Evolutionary conservation across 345 rosid genomes (phyloP), one percentile per base, ranked within the genome.

Genomic region (Cochlearia excelsa): DNA sequence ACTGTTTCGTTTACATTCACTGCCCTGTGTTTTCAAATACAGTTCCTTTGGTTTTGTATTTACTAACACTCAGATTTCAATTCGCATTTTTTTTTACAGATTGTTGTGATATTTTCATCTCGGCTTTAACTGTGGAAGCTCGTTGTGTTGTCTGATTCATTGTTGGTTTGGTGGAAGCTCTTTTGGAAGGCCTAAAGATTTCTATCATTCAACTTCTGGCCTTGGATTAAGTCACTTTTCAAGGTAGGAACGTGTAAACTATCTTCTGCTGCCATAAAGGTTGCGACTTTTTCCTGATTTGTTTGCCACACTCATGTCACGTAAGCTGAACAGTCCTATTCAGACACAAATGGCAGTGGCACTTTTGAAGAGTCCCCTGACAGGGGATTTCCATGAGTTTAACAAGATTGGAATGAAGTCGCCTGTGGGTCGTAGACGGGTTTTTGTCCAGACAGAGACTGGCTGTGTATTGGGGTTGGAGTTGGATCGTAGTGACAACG

Each of bases 391-490:
- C 54, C 87, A 86, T 75, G 23, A 83, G 90, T 72, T 59, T 67
- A 75, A 45, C 47, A 75, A 68, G 69, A 74, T 78, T 77, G 97
- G 82, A 50, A 84, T 80, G 77, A 94, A 75, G 65, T 71, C 59
- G 11, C 82, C 51, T 65, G 88, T 0, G 93, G 92, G 29, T 72
- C 97, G 89, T 71, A 80, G 96, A 60, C 84, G 99, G 47, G 97
- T 94, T 37, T 94, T 94, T 39, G 97, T 94, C 58, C 97, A 94
- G 46, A 94, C 99, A 0, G 99, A 94, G 75, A 90, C 84, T 5
- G 99, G 97, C 30, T 94, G 95, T 77, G 99, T 94, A 16, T 69
- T 90, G 69, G 97, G 92, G n/a, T 87, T 94, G 99, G 99, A 94
- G 75, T 68, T 94, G 66, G 97, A 94, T 73, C 96, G 99, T 7